Percentiles rank a stretch among this genome's conserved stretches.
These are phyloP conservation scores for Abrus pulchellus DNA, from an alignment of 306 rosid genomes.

Conservation along the genomic window DNA sequence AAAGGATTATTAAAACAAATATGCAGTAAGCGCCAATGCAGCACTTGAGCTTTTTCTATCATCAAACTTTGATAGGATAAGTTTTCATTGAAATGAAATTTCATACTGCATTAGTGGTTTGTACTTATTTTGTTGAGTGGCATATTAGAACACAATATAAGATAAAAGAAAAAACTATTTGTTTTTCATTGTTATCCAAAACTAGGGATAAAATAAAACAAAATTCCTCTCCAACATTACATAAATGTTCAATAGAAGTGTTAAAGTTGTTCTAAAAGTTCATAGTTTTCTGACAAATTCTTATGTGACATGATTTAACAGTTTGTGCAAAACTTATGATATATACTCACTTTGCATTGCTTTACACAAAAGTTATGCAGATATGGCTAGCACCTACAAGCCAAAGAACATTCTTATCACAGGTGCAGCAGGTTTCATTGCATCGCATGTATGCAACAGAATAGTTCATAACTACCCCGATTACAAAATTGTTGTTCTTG, in stretches of 20 bases:
- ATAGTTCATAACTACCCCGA: conserved; percentile 35
- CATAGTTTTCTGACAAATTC: neutral
- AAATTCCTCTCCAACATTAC: too few species aligned
- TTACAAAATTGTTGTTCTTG: conserved; percentile 51
- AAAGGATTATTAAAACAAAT: neutral
- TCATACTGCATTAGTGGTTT: too few species aligned
- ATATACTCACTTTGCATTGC: conserved; percentile 12
- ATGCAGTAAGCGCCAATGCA: too few species aligned
- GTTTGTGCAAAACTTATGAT: neutral
- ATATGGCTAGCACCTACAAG: conserved; percentile 25
- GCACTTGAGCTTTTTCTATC: too few species aligned
- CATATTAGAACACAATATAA: too few species aligned
- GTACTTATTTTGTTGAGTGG: too few species aligned
- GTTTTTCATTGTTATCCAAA: too few species aligned
- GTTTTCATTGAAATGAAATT: too few species aligned
- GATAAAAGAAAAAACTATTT: too few species aligned
- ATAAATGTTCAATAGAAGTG: too few species aligned
- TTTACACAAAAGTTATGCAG: conserved; percentile 16
- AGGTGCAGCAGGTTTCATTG: conserved; percentile 52
- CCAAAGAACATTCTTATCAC: conserved; percentile 52
- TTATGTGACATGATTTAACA: conserved; percentile 18
- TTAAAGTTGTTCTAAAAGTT: neutral
- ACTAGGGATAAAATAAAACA: too few species aligned
- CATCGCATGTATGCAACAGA: conserved; percentile 52
- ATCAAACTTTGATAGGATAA: too few species aligned